A percentile compares a stretch with the other conserved stretches of the same genome.
These are phyloP conservation scores for Ophiostoma perfectum DNA, from an alignment of 2,329 filamentous ascomycete genomes.

Conservation along the genomic window DNA sequence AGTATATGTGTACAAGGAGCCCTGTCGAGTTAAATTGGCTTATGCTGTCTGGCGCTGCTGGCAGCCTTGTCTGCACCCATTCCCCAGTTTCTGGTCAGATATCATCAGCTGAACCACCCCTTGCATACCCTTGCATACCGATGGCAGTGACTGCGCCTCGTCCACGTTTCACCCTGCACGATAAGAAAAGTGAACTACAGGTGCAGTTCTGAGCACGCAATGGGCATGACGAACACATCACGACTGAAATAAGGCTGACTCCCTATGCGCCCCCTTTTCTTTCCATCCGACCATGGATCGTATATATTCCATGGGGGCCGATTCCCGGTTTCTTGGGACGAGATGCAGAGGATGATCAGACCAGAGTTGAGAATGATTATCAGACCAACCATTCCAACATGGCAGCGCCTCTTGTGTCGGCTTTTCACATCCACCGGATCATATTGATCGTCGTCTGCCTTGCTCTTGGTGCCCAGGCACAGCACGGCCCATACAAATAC, in stretches of 20 bases:
- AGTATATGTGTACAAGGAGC: background rate
- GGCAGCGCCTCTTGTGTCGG: background rate
- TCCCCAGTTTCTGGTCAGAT: slow-evolving; percentile 1
- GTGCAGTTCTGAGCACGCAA: slow-evolving; percentile 10
- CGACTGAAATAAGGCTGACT: background rate
- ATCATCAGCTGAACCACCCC: background rate
- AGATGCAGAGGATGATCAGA: background rate
- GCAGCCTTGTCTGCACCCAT: background rate
- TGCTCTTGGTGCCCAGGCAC: background rate
- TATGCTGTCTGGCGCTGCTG: background rate
- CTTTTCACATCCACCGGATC: background rate
- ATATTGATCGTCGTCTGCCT: background rate
- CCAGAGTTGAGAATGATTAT: background rate
- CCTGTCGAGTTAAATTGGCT: background rate
- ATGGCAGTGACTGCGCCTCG: background rate
- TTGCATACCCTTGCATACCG: background rate
- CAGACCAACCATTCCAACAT: background rate
- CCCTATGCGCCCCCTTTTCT: slow-evolving; percentile 2
- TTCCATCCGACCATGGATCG: background rate
- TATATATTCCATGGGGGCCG: background rate
- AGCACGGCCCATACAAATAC: slow-evolving; percentile 15
- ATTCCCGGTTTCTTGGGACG: background rate
- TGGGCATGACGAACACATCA: background rate
- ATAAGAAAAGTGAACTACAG: background rate
- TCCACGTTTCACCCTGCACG: background rate